These are phyloP conservation scores for Psilocybe cubensis DNA, from an alignment of 768 basidiomycete genomes.

Conservation along the genomic window DNA sequence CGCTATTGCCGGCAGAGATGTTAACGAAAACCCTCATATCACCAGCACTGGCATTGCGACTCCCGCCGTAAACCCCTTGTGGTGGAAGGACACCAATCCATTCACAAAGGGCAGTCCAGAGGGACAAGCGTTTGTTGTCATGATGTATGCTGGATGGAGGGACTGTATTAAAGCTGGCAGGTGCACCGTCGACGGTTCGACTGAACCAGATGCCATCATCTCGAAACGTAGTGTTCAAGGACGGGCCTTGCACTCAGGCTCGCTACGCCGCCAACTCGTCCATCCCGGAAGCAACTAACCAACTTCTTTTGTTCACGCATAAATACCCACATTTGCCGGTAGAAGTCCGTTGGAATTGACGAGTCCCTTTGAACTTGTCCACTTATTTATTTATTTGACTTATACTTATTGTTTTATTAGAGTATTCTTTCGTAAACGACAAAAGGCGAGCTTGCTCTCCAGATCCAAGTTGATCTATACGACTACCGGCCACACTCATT, in stretches of 20 bases:
- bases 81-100: conserved; percentile 38
- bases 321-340: no score
- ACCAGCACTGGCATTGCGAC: conserved; percentile 32
- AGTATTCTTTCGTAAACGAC: neutral
- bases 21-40: conserved; percentile 30
- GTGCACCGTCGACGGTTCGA: conserved; percentile 13
- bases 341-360: neutral
- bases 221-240: neutral
- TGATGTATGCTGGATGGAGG: conserved; percentile 46
- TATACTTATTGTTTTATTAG: neutral
- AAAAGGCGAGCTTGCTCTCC: neutral
- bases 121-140: conserved; percentile 42
- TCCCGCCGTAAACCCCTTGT: conserved; percentile 43
- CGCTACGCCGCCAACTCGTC: neutral
- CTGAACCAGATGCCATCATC: neutral
- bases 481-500: neutral
- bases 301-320: neutral
- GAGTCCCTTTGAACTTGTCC: neutral
- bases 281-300: conserved; percentile 2
- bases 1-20: conserved; percentile 30
- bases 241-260: neutral
- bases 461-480: neutral
- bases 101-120: conserved; percentile 43
- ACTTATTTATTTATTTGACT: neutral
- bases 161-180: conserved; percentile 35